Conservation (phyloP, 306 rosid genomes). For the Spatholobus suberectus region DNA sequence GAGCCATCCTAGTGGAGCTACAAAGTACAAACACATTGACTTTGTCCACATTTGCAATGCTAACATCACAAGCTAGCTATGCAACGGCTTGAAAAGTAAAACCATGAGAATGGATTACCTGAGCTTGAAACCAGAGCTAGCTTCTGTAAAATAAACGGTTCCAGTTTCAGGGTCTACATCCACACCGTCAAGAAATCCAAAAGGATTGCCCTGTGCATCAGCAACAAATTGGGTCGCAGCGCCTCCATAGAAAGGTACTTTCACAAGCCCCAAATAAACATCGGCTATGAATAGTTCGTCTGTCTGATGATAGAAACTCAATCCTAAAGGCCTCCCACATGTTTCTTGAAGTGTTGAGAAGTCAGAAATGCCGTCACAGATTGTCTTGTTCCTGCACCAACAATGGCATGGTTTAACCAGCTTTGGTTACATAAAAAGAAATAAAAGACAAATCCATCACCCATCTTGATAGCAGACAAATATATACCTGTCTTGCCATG, state of each 20-base stretch:
- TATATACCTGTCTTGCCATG: constrained; percentile 44
- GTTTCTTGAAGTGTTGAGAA: constrained; percentile 37
- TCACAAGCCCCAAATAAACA: constrained; percentile 51
- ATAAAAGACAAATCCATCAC: neutral
- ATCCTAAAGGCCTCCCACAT: constrained; percentile 66
- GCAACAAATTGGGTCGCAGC: constrained; percentile 44
- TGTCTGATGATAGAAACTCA: constrained; percentile 40
- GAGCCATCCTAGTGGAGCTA: neutral
- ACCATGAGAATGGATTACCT: constrained; percentile 30
- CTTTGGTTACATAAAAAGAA: neutral
- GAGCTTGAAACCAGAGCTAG: constrained; percentile 37
- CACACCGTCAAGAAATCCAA: constrained; percentile 36
- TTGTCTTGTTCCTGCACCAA: too few relatives aligned
- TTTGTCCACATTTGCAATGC: neutral
- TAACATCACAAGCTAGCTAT: neutral
- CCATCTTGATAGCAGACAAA: neutral
- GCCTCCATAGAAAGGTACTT: constrained; percentile 36
- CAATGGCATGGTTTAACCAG: constrained; percentile 26
- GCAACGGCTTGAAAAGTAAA: neutral
- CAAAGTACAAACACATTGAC: neutral
- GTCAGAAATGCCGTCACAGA: constrained; percentile 53
- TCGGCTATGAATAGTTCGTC: constrained; percentile 47
- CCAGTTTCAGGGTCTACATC: constrained; percentile 46
- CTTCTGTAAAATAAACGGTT: constrained; percentile 50
- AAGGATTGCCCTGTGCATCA: constrained; percentile 37